These are phyloP conservation scores for Barnettozyma pratensis DNA, from an alignment of 805 yeast genomes.

Conservation along the genomic window DNA sequence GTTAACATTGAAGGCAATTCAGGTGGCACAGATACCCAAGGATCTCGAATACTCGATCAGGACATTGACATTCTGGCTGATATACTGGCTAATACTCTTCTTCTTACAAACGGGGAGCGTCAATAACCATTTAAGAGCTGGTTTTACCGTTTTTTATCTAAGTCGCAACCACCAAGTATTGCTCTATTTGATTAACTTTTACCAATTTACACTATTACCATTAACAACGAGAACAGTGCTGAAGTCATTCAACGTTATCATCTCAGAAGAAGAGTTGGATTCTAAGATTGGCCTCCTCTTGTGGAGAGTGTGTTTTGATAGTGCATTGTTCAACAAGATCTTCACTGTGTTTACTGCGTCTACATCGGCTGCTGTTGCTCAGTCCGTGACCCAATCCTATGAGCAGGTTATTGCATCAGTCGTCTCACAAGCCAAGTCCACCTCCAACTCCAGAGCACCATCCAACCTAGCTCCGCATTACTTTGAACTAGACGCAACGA, in stretches of 20 bases:
- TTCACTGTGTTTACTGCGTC: neutral
- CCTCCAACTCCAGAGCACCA: too few species aligned
- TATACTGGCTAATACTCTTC: conserved; percentile 17
- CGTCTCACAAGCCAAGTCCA: too few species aligned
- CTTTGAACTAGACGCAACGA: neutral
- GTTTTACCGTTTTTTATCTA: conserved; percentile 13
- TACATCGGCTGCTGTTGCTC: neutral
- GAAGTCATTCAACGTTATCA: neutral
- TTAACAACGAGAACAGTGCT: conserved; percentile 1
- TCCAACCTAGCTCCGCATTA: too few species aligned
- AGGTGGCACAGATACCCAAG: conserved; percentile 1
- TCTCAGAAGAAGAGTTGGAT: conserved; percentile 5
- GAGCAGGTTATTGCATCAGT: neutral
- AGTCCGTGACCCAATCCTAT: neutral
- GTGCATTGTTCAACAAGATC: neutral
- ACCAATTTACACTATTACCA: conserved; percentile 5
- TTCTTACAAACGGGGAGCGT: conserved; percentile 10
- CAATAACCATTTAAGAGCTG: conserved; percentile 13
- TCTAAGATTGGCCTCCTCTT: conserved; percentile 1
- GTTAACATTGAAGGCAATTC: conserved; percentile 19
- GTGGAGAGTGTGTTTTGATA: conserved; percentile 6
- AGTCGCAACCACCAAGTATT: conserved; percentile 1
- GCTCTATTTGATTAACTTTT: conserved; percentile 8
- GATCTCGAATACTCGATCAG: conserved; percentile 1
- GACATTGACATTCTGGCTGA: conserved; percentile 17